These are phyloP conservation scores for Nakaseomyces glabratus DNA, from an alignment of 1,139 yeast genomes.

Conservation along the genomic window DNA sequence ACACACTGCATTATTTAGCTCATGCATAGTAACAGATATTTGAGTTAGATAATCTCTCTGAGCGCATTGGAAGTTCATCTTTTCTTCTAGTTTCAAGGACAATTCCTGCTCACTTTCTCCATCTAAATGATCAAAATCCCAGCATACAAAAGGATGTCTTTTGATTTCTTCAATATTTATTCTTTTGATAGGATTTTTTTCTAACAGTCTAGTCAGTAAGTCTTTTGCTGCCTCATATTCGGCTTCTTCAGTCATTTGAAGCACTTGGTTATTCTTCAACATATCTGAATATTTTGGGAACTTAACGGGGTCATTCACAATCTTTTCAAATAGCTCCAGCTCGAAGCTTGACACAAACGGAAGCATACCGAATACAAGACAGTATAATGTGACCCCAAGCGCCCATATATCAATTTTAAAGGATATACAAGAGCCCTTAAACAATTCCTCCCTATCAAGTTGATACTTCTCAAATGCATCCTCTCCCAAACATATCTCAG, in stretches of 20 bases:
- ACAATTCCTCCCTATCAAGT: conserved; percentile 24
- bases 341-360: conserved; percentile 91
- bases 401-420: conserved; percentile 92
- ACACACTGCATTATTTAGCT: conserved; percentile 65
- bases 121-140: conserved; percentile 28
- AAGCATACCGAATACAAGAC: conserved; percentile 76
- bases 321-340: conserved; percentile 75
- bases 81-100: conserved; percentile 16
- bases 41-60: conserved; percentile 30
- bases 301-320: conserved; percentile 51
- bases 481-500: conserved; percentile 28
- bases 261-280: conserved; percentile 28
- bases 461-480: conserved; percentile 18
- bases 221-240: conserved; percentile 61
- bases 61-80: conserved; percentile 22
- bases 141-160: conserved; percentile 54
- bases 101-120: conserved; percentile 13
- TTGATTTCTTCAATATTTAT: conserved; percentile 68
- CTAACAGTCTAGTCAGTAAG: conserved; percentile 51
- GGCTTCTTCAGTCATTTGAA: conserved; percentile 31
- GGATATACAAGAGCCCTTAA: conserved; percentile 33
- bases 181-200: conserved; percentile 62
- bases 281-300: conserved; percentile 48
- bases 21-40: conserved; percentile 58
- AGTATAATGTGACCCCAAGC: conserved; percentile 82